These are phyloP conservation scores for Melocanna baccifera DNA, from an alignment of 176 grass and related monocot genomes.

Conservation along the genomic window DNA sequence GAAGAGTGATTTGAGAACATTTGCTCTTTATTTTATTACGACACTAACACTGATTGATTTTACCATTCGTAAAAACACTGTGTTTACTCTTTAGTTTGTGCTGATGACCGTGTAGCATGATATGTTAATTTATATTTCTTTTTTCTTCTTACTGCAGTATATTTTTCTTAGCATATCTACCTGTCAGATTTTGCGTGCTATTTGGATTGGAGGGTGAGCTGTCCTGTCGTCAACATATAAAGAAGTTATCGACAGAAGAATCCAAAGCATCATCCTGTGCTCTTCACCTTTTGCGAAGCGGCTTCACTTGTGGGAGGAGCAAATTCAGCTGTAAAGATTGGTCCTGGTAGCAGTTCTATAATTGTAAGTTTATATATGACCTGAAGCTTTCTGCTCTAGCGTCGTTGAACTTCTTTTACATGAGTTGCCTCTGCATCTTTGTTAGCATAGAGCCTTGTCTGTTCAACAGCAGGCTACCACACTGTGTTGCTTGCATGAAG, in stretches of 20 bases:
- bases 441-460: slow-evolving; percentile 2
- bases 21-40: slow-evolving; percentile 12
- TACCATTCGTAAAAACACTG: neutral
- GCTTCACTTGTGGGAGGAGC: slow-evolving; percentile 45
- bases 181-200: slow-evolving; percentile 25
- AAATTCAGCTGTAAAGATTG: slow-evolving; percentile 57
- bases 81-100: neutral
- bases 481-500: neutral
- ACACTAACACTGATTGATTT: slow-evolving; percentile 5
- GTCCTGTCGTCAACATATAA: slow-evolving; percentile 44
- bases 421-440: slow-evolving; percentile 8
- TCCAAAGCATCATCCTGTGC: slow-evolving; percentile 34
- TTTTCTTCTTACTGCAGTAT: neutral
- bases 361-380: slow-evolving; percentile 44
- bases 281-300: slow-evolving; percentile 49
- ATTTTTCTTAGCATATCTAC: slow-evolving; percentile 21
- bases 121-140: neutral
- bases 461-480: neutral
- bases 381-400: slow-evolving; percentile 29
- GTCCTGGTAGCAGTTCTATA: slow-evolving; percentile 31
- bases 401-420: neutral
- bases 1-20: neutral
- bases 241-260: slow-evolving; percentile 20
- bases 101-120: slow-evolving; percentile 1
- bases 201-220: slow-evolving; percentile 27